phyloP scores from a whole-genome alignment of 2,329 filamentous ascomycete genomes.

The Blastomyces percursus region DNA sequence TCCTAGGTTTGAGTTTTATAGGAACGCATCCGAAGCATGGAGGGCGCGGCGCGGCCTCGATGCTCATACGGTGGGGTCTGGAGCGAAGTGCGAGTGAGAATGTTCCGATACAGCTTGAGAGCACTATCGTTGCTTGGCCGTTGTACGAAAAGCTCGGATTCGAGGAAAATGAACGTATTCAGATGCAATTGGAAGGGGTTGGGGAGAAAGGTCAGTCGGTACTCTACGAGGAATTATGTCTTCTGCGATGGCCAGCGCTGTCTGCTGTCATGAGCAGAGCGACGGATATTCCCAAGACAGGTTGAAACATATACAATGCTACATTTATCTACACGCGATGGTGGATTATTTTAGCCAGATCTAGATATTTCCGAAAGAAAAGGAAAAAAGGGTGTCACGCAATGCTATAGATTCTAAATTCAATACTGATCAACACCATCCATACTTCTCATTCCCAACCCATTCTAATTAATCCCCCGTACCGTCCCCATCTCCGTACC shows the following conservation, averaged over 20 bases:
- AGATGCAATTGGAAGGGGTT: conserved; percentile 10
- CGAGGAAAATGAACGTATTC: conserved; percentile 9
- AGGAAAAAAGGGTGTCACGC: neutral
- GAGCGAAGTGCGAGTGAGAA: conserved; percentile 10
- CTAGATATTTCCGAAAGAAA: neutral
- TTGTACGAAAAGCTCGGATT: conserved; percentile 14
- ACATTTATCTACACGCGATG: neutral
- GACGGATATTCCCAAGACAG: neutral
- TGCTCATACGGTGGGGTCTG: conserved; percentile 15
- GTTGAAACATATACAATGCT: neutral
- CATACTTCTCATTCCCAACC: conserved; percentile 27
- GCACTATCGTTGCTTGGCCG: conserved; percentile 9
- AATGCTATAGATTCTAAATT: neutral
- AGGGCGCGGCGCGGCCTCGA: conserved; percentile 14
- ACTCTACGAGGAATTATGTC: conserved; percentile 14
- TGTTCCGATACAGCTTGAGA: conserved; percentile 10
- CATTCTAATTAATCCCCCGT: conserved; percentile 15
- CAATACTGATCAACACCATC: conserved; percentile 18
- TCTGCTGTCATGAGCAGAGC: neutral
- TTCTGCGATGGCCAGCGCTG: conserved; percentile 9
- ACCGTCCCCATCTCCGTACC: conserved; percentile 15
- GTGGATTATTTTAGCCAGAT: neutral
- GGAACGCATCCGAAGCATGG: conserved; percentile 14
- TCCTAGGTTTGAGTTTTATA: conserved; percentile 15
- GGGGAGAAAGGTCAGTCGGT: conserved; percentile 7